These are phyloP conservation scores for Phytophthora sp. DNA, from an alignment of 352 stramenopile genomes.

Conservation along the genomic window DNA sequence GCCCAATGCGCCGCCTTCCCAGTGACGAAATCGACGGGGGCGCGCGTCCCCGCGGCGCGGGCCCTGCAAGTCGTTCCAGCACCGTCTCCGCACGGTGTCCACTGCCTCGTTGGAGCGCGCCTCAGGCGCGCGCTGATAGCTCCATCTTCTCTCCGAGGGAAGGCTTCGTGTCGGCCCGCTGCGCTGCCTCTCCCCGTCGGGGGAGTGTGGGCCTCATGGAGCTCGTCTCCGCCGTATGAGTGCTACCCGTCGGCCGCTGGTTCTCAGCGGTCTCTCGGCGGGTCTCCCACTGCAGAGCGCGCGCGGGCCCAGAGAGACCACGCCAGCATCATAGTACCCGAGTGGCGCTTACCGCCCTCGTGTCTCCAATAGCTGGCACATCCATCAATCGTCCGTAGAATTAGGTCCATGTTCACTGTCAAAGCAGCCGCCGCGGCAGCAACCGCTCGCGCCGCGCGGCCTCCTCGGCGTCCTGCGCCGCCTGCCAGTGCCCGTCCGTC, in stretches of 20 bases:
- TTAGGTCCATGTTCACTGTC: no score
- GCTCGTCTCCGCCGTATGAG: constrained; percentile 46
- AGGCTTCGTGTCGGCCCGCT: constrained; percentile 36
- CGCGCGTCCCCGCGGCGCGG: neutral
- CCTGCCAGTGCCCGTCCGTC: constrained; percentile 45
- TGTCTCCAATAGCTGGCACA: constrained; percentile 86
- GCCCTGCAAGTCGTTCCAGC: constrained; percentile 55
- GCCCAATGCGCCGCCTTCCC: constrained; percentile 39
- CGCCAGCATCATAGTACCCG: constrained; percentile 86
- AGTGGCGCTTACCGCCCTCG: constrained; percentile 65
- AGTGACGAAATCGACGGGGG: constrained; percentile 41
- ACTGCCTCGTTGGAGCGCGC: constrained; percentile 56
- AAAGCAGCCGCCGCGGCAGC: constrained; percentile 35
- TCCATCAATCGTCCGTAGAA: neutral
- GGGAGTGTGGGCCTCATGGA: constrained; percentile 55
- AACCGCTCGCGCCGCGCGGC: constrained; percentile 6
- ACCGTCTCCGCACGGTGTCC: constrained; percentile 39
- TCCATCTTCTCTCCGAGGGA: constrained; percentile 84
- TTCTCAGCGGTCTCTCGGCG: constrained; percentile 75
- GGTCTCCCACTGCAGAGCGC: constrained; percentile 60
- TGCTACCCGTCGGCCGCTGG: constrained; percentile 74
- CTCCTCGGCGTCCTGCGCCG: constrained; percentile 18
- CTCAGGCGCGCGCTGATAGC: constrained; percentile 78
- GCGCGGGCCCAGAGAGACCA: constrained; percentile 57
- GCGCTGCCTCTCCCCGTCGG: constrained; percentile 37